Evolutionary conservation across 441 rosid genomes (phyloP).

Genomic region (Corymbia calophylla): DNA sequence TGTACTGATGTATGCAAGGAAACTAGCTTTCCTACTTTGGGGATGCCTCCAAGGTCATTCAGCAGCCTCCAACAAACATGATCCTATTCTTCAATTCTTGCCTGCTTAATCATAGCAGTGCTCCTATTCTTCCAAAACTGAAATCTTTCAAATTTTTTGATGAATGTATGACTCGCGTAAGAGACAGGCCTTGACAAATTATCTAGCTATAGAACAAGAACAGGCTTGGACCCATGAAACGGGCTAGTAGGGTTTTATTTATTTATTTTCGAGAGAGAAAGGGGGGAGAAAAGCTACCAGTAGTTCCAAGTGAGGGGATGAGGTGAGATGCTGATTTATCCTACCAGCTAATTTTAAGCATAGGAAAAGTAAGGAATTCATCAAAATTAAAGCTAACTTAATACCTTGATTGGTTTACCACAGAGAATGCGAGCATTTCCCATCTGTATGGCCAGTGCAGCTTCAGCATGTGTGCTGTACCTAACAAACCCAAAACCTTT

Average conservation of each 20-base stretch:
- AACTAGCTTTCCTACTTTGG: background rate
- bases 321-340: background rate
- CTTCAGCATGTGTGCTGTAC: slow-evolving; percentile 64
- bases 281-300: background rate
- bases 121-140: background rate
- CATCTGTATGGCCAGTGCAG: slow-evolving; percentile 73
- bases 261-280: background rate
- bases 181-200: background rate
- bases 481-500: slow-evolving; percentile 88
- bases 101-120: background rate
- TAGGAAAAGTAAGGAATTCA: background rate
- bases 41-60: background rate
- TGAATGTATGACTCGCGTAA: background rate
- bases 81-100: background rate
- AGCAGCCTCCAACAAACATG: background rate
- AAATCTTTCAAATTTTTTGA: background rate
- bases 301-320: background rate
- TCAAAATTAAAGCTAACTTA: background rate
- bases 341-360: background rate
- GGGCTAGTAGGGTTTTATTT: background rate
- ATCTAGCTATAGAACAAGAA: background rate
- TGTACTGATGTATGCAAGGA: background rate
- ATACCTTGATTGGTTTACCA: slow-evolving; percentile 71
- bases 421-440: slow-evolving; percentile 63
- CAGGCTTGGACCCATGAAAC: background rate